Conservation (phyloP, 129 eudicot genomes). For the Cynara cardunculus region DNA sequence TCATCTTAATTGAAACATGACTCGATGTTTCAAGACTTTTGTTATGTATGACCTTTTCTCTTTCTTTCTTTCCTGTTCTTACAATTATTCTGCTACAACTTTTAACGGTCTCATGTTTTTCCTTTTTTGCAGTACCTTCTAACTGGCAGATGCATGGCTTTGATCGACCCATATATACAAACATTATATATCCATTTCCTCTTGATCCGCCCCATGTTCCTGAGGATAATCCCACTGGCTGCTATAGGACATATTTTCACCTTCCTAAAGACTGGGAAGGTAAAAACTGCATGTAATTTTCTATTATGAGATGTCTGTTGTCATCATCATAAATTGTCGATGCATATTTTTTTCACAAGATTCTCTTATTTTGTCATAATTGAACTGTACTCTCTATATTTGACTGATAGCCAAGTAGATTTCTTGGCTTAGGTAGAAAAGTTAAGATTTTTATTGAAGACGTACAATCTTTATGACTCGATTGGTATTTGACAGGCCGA, state of each 20-base stretch:
- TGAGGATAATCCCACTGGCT: constrained; percentile 85
- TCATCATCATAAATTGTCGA: neutral
- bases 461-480: constrained; percentile 3
- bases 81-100: neutral
- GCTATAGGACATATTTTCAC: constrained; percentile 78
- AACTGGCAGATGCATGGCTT: constrained; percentile 98
- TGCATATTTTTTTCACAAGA: neutral
- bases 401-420: neutral
- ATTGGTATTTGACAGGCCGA: constrained; percentile 57
- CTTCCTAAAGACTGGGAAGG: constrained; percentile 96
- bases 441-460: neutral
- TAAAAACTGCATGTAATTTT: constrained; percentile 18
- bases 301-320: neutral
- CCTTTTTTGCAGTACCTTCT: constrained; percentile 70
- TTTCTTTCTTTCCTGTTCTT: neutral
- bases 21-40: too few relatives aligned
- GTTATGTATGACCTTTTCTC: neutral
- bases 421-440: neutral
- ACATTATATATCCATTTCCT: constrained; percentile 76
- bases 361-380: neutral
- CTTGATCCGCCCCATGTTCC: constrained; percentile 90
- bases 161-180: constrained; percentile 86
- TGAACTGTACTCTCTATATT: neutral
- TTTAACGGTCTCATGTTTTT: constrained; percentile 11
- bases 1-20: neutral